These are phyloP conservation scores for Ceratocystis variospora DNA, from an alignment of 2,329 filamentous ascomycete species.

Conservation along the genomic window DNA sequence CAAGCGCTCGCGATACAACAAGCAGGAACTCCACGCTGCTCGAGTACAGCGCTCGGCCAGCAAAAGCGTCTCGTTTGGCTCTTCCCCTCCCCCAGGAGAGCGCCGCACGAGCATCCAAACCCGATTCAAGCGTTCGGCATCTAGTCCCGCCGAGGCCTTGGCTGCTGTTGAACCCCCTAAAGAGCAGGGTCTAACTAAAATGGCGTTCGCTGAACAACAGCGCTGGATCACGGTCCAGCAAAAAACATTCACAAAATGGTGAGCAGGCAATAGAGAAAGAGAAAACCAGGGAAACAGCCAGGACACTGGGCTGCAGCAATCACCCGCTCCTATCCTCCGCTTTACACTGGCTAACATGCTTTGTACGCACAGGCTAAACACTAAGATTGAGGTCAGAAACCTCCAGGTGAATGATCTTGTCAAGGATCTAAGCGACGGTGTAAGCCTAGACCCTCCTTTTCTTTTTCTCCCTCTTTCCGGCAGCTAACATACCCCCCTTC, in stretches of 20 bases:
- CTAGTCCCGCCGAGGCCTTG: constrained; percentile 31
- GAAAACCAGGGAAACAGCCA: background rate
- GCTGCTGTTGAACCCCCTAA: constrained; percentile 35
- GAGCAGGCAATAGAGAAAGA: constrained; percentile 17
- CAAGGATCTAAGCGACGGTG: constrained; percentile 80
- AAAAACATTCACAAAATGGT: constrained; percentile 98
- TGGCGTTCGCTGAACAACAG: constrained; percentile 52
- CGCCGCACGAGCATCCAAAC: constrained; percentile 24
- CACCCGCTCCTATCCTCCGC: no score
- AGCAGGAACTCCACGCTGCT: constrained; percentile 37
- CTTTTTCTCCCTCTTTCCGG: background rate
- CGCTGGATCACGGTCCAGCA: constrained; percentile 74
- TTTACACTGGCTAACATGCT: background rate
- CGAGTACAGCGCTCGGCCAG: constrained; percentile 34
- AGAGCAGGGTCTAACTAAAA: constrained; percentile 41
- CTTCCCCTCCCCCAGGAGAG: constrained; percentile 19
- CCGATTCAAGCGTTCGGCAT: constrained; percentile 28
- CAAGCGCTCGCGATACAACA: constrained; percentile 27
- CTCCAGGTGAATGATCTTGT: constrained; percentile 79
- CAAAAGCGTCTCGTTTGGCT: constrained; percentile 25
- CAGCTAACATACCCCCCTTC: constrained; percentile 2
- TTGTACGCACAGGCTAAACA: constrained; percentile 63
- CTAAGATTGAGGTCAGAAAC: constrained; percentile 68
- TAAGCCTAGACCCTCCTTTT: constrained; percentile 35
- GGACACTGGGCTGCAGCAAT: background rate